Percentiles rank a stretch among this genome's conserved stretches.
Evolutionary conservation across 2,329 filamentous ascomycete species (phyloP).

Genomic region (Claviceps digitariae): DNA sequence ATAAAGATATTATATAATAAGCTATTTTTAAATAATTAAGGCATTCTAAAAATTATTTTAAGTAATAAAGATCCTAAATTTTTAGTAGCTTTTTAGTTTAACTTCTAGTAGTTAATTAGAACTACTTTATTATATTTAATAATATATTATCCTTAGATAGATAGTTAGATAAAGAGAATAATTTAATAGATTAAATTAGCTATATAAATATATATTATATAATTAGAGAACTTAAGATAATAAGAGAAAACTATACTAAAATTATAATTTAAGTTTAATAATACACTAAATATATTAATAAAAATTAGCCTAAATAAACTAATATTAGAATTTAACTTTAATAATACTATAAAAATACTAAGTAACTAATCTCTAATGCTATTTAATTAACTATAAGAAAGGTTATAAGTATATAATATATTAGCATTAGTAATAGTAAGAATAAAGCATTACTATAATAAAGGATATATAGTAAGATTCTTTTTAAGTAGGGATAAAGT

Average conservation of each 20-base stretch:
- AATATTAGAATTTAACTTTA: too few relatives aligned
- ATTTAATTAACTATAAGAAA: too few relatives aligned
- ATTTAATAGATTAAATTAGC: neutral
- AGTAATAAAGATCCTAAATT: neutral
- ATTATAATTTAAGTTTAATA: too few relatives aligned
- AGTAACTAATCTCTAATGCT: neutral
- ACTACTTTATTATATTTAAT: neutral
- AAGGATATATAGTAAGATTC: too few relatives aligned
- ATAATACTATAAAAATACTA: neutral
- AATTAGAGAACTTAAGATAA: neutral
- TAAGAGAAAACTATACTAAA: too few relatives aligned
- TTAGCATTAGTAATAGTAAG: too few relatives aligned
- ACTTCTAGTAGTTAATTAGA: neutral
- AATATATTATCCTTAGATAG: neutral
- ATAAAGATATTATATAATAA: neutral
- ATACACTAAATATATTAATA: too few relatives aligned
- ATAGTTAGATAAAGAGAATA: neutral
- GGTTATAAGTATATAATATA: too few relatives aligned
- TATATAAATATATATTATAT: neutral
- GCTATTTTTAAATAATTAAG: neutral
- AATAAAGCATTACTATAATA: too few relatives aligned
- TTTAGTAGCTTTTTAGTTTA: neutral
- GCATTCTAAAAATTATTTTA: neutral
- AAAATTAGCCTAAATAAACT: too few relatives aligned
- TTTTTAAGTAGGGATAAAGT: too few relatives aligned